These are phyloP conservation scores for Zoysia matrella DNA, from an alignment of 202 grass and related monocot genomes.

Conservation along the genomic window DNA sequence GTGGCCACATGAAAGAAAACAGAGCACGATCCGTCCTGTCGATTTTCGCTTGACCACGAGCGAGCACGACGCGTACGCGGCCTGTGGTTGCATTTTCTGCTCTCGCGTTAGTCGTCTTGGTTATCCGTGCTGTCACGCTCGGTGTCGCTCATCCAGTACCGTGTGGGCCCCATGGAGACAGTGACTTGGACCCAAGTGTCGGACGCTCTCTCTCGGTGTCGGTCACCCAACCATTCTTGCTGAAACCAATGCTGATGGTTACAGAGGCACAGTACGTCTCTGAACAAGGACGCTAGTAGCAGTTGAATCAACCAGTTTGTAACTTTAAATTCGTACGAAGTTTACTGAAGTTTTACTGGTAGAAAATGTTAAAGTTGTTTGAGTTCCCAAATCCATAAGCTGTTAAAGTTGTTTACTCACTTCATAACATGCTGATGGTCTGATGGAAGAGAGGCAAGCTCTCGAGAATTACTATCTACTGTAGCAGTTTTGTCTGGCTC, in stretches of 20 bases:
- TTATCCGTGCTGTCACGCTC: slow-evolving; percentile 18
- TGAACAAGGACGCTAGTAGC: background rate
- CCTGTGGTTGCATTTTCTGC: slow-evolving; percentile 39
- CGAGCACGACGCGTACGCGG: background rate
- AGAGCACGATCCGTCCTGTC: slow-evolving; percentile 3
- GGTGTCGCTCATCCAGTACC: background rate
- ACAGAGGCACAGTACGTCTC: background rate
- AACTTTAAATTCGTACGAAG: background rate
- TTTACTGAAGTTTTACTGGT: background rate
- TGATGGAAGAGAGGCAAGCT: background rate
- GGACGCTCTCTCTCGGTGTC: slow-evolving; percentile 24
- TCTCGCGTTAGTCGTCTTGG: background rate
- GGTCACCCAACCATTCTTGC: slow-evolving; percentile 8
- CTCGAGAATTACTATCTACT: background rate
- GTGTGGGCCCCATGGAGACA: slow-evolving; percentile 1
- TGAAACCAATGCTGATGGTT: background rate
- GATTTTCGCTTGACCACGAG: slow-evolving; percentile 1
- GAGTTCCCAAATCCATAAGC: background rate
- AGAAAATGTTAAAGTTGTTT: background rate
- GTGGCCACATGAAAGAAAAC: background rate
- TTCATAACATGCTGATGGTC: background rate
- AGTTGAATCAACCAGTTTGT: background rate
- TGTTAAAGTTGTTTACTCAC: background rate
- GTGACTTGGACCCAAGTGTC: slow-evolving; percentile 9
- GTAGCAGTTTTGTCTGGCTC: background rate